Base-by-base conservation (phyloP, 768 basidiomycete genomes). In the Mycena leptocephala region DNA sequence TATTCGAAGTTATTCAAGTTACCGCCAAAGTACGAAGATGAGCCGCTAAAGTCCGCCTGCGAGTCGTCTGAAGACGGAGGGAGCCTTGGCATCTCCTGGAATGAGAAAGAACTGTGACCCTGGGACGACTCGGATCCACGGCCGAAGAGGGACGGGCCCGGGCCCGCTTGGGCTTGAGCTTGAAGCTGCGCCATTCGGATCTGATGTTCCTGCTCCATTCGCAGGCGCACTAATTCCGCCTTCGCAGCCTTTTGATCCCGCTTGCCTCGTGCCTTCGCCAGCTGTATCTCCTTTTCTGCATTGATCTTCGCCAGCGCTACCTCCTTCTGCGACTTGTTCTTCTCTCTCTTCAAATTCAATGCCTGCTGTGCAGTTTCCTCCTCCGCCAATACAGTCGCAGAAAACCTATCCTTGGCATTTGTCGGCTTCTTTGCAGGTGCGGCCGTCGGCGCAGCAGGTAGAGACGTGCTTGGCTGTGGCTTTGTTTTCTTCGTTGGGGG, bases 261-360 rank as follows among this genome's bases (percentile, higher is more conserved):
- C 35, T 13, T 24, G 48, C 8, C 48, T 24, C 11, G 22, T 24
- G 5, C 5, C 22, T 24, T 7, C 8, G 48, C 48, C 48, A 51
- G 11, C n/a, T 11, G 48, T 5, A 51, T 8, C 48, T 51, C 22
- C 11, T 3, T 11, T 22, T 51, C n/a, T 22, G 22, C 48, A 2
- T 64, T 7, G 16, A 76, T 64, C 70, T 59, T 51, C 24, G 70
- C 74, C 20, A 62, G 39, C 28, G 22, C 10, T 14, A 59, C 58
- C 32, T 63, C 70, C 22, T 70, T 63, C n/a, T 20, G 70, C 43
- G 22, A n/a, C 51, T 48, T 48, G 46, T 62, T 39, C 63, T 56
- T 53, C 75, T 69, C 65, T 3, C 26, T 30, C 67, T 66, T 76
- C 61, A 74, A 33, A 28, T 72, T 37, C 35, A 72, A 35, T n/a